Evolutionary conservation across 148 eudicot genomes (phyloP), one percentile per base, ranked within the genome.

Genomic region (Chenopodium formosanum): DNA sequence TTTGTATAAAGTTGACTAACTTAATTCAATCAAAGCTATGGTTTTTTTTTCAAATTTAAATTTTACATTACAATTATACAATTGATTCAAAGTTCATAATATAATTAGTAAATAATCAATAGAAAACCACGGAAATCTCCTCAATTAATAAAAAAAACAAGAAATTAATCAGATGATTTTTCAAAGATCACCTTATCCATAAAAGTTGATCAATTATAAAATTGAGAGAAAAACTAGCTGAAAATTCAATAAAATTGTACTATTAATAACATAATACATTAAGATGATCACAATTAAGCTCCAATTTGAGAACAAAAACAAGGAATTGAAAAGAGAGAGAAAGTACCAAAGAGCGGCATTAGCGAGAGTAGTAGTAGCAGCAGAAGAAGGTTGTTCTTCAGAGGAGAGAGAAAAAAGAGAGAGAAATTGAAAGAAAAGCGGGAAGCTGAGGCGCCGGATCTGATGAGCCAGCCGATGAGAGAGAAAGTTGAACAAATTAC

Each of bases 361-460:
- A 22, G 22, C 4, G 62, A 56, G 62, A 56, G 62, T 31, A 31
- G 29, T 0, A 56, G 62, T 19, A 56, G 52, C 52, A 48, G 53
- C 53, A 19, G 63, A 40, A 40, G 44, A 4, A 40, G 7, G 6
- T 17, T 16, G 20, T 58, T 58, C n/a, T 20, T 58, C 62, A 17
- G 60, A 53, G 19, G 60, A 53, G 20, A 56, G 62, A 56, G 62
- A 17, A 16, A 17, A 16, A 56, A 19, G 25, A 20, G 10, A 62
- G 25, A 5, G 9, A 10, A 60, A 60, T 19, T 17, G 66, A 62
- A 62, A 22, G 66, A 62, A 25, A 56, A 56, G 66, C 66, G 66
- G 66, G 66, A 62, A 62, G 66, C 66, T 62, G 22, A 62, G 27
- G 66, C 66, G 66, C 66, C 66, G 66, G 66, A 62, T 62, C 66